Base-by-base conservation (phyloP, 768 basidiomycete genomes). In the Termitomyces sp. region DNA sequence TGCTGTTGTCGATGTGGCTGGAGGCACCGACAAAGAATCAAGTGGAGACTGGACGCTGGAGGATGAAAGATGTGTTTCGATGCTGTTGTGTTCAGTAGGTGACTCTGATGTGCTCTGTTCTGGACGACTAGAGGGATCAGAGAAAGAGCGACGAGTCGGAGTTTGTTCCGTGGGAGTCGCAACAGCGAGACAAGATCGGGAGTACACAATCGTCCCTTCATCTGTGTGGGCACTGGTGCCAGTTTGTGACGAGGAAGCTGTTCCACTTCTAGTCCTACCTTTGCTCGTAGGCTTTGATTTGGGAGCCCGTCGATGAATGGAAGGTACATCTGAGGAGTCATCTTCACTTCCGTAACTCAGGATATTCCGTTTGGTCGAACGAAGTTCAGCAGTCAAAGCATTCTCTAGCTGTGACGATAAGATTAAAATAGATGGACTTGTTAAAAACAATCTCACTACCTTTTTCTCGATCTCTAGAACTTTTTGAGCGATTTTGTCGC, bases 381-480 rank as follows among this genome's bases (percentile, higher is more conserved):
- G 80, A 43, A 78, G 83, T 42, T 92, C 91, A 8, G 83, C 74
- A 11, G 85, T 79, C 48, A 94, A 74, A 4, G 92, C 92, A 42
- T 78, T 81, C 71, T 94, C 93, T 59, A 95, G 78, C 92, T 94
- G 62, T 31, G 38, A 34, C 43, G 31, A n/a, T 32, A 20, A 36
- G 11, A 48, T 46, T 54, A 60, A 25, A 25, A 2, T 25, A 43
- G n/a, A 31, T n/a, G n/a, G 37, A 14, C 56, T 56, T 17, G n/a
- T 37, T 7, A 17, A 4, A 5, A 60, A 2, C 12, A 8, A 52
- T 10, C 6, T n/a, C 72, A 79, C 58, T 48, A 94, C 94, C 85
- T 96, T 96, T 65, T 91, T 86, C 75, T 96, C 94, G 61, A 97
- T 96, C 73, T 90, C 86, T 52, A 90, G 69, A 50, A 97, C 91